Evolutionary conservation across 768 basidiomycete genomes (phyloP).

Genomic region (Kwoniella sp.): DNA sequence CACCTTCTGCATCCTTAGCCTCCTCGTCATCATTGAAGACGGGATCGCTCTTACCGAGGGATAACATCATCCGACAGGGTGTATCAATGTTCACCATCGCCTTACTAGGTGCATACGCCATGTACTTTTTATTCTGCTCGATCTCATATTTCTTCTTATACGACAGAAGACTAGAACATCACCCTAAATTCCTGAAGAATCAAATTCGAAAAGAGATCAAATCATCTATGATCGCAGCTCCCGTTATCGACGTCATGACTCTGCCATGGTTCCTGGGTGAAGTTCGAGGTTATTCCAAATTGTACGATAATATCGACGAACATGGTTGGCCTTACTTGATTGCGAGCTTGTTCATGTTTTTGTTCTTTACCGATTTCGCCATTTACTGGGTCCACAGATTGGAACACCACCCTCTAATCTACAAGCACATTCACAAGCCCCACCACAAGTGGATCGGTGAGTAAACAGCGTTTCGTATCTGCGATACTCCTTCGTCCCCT

Average conservation of each 20-base stretch:
- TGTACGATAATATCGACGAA: conserved; percentile 77
- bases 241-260: conserved; percentile 77
- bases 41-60: conserved; percentile 61
- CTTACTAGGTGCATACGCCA: conserved; percentile 72
- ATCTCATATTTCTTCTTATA: conserved; percentile 83
- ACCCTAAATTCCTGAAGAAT: conserved; percentile 88
- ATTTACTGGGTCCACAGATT: conserved; percentile 97
- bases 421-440: conserved; percentile 92
- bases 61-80: conserved; percentile 74
- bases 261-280: conserved; percentile 94
- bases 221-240: conserved; percentile 73
- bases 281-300: conserved; percentile 75
- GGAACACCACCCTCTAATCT: conserved; percentile 79
- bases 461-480: conserved; percentile 57
- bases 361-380: conserved; percentile 84
- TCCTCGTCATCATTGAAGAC: conserved; percentile 3
- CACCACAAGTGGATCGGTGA: conserved; percentile 97
- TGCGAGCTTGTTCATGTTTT: conserved; percentile 58
- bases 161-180: conserved; percentile 91
- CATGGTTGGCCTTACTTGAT: conserved; percentile 63
- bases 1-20: conserved; percentile 17
- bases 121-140: conserved; percentile 88
- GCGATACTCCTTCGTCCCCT: too few relatives aligned
- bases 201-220: conserved; percentile 76
- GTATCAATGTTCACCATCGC: conserved; percentile 73